phyloP scores from a whole-genome alignment of 169 alveolate genomes.

The Eimeria necatrix region DNA sequence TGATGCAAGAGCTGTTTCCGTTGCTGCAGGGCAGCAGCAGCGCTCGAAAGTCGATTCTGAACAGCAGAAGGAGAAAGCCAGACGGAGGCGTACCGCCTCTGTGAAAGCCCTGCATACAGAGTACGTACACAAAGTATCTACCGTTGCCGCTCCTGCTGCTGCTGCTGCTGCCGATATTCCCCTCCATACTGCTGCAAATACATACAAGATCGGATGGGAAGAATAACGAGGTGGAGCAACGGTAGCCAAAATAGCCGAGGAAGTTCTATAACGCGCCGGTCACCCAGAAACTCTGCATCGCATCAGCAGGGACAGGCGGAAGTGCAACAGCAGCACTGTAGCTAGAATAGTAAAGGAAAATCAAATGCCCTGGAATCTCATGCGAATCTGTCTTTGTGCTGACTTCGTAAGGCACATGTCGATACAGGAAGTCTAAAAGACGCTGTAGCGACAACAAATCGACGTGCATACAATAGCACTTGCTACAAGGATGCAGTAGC shows the following conservation, averaged over 20 bases:
- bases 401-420: no score
- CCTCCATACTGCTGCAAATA: not conserved
- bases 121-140: not conserved
- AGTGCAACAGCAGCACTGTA: not conserved
- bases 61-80: conserved; percentile 49
- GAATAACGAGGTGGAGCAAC: conserved; percentile 77
- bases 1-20: not conserved
- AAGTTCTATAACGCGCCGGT: conserved; percentile 84
- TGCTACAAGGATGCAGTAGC: not conserved
- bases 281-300: conserved; percentile 84
- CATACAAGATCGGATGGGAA: conserved; percentile 85
- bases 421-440: not conserved
- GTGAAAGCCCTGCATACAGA: conserved; percentile 21
- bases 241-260: conserved; percentile 84
- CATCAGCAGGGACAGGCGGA: no score
- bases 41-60: conserved; percentile 8
- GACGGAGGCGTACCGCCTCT: conserved; percentile 8
- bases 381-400: no score
- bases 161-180: not conserved
- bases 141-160: not conserved
- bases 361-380: not conserved
- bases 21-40: conserved; percentile 41
- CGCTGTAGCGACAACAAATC: not conserved
- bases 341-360: not conserved
- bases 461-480: not conserved